These are phyloP conservation scores for Neurospora sp. DNA, from an alignment of 2,329 filamentous ascomycete species.

Conservation along the genomic window DNA sequence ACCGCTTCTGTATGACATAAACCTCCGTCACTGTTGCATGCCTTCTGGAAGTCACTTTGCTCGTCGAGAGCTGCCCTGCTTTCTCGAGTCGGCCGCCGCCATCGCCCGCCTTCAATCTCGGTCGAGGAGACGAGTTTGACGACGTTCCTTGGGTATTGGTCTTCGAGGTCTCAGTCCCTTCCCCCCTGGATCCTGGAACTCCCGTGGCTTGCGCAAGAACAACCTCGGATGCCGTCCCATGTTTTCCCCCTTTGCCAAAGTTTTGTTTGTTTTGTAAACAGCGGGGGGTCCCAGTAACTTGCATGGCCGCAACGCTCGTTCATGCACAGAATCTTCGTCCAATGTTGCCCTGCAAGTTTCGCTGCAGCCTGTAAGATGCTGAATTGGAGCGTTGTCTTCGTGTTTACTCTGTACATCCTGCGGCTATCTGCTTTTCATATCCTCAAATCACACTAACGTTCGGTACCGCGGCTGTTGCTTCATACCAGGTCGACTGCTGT, in stretches of 20 bases:
- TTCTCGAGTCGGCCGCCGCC: conserved; percentile 4
- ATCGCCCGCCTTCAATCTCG: conserved; percentile 10
- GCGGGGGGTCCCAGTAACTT: not conserved
- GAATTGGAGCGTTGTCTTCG: not conserved
- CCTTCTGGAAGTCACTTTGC: conserved; percentile 1
- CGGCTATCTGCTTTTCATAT: not conserved
- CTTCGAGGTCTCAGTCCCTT: not conserved
- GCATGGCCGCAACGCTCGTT: conserved; percentile 19
- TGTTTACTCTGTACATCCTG: conserved; percentile 2
- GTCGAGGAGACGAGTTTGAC: conserved; percentile 1
- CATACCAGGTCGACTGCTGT: not conserved
- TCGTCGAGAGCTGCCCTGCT: conserved; percentile 5
- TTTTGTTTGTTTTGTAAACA: conserved; percentile 1
- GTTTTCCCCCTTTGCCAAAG: not conserved
- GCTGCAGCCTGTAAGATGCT: not conserved
- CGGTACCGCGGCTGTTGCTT: not conserved
- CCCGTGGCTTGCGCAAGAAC: not conserved
- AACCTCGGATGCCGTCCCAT: not conserved
- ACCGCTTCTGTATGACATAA: conserved; percentile 11
- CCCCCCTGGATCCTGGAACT: not conserved
- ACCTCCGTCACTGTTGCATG: conserved; percentile 1
- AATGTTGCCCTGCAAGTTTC: conserved; percentile 11
- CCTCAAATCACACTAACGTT: not conserved
- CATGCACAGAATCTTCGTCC: conserved; percentile 23
- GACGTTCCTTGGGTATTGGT: conserved; percentile 7